These are phyloP conservation scores for Pochonia chlamydosporia DNA, from an alignment of 2,329 filamentous ascomycete species.

Conservation along the genomic window DNA sequence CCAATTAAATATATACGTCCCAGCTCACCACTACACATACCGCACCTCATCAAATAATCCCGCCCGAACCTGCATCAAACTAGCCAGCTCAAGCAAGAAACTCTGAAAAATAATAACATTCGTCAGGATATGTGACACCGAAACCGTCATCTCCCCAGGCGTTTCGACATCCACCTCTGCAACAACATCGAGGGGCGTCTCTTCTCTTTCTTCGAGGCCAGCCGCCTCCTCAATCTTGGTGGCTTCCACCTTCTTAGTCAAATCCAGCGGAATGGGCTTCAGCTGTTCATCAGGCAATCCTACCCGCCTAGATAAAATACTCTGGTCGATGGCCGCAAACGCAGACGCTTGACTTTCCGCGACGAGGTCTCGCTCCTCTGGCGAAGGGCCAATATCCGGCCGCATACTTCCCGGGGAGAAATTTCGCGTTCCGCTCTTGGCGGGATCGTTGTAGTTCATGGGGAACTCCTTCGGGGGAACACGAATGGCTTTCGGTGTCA, in stretches of 20 bases:
- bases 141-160: conserved; percentile 40
- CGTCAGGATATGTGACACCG: conserved; percentile 72
- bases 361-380: conserved; percentile 25
- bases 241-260: conserved; percentile 24
- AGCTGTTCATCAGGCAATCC: conserved; percentile 38
- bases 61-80: conserved; percentile 67
- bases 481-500: conserved; percentile 24
- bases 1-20: background rate
- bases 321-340: conserved; percentile 59
- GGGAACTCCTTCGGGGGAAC: conserved; percentile 38
- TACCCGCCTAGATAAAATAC: conserved; percentile 51
- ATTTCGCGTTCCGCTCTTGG: conserved; percentile 27
- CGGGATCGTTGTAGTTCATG: conserved; percentile 28
- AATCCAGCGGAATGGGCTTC: conserved; percentile 39
- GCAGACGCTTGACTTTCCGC: conserved; percentile 49
- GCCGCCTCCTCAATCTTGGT: conserved; percentile 13
- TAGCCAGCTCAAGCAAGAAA: conserved; percentile 71
- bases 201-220: conserved; percentile 14
- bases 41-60: conserved; percentile 72
- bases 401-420: conserved; percentile 34
- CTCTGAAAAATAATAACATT: conserved; percentile 76
- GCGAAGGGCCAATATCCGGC: conserved; percentile 14
- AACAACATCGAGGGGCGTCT: background rate
- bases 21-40: conserved; percentile 34
- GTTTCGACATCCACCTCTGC: conserved; percentile 14